A percentile compares a stretch with the other conserved stretches of the same genome.
These are phyloP conservation scores for Myriosclerotinia scirpicola DNA, from an alignment of 2,329 filamentous ascomycete genomes.

Conservation along the genomic window DNA sequence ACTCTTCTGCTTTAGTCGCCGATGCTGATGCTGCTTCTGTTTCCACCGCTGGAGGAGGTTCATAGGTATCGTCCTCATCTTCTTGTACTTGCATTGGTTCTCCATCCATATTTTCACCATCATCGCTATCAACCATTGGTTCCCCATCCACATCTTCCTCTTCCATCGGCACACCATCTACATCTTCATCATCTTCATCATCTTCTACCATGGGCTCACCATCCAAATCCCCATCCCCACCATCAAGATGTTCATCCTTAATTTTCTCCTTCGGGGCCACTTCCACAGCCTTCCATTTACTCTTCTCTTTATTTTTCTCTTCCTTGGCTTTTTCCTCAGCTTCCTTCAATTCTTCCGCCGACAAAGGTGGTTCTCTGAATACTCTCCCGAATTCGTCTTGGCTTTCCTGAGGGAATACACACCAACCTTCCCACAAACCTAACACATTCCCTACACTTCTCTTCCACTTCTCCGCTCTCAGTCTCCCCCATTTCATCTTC, in stretches of 20 bases:
- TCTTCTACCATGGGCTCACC: constrained; percentile 44
- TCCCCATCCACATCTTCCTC: constrained; percentile 53
- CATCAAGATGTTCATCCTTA: constrained; percentile 47
- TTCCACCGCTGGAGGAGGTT: background rate
- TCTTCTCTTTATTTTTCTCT: constrained; percentile 37
- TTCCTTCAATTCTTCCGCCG: constrained; percentile 42
- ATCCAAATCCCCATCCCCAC: constrained; percentile 51
- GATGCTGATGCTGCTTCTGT: background rate
- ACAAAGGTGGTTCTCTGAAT: constrained; percentile 70
- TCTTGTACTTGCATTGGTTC: constrained; percentile 35
- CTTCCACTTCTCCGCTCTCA: constrained; percentile 67
- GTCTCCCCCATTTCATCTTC: constrained; percentile 63
- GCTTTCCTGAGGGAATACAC: constrained; percentile 69
- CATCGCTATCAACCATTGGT: constrained; percentile 48
- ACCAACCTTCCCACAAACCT: constrained; percentile 65
- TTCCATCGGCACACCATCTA: constrained; percentile 46
- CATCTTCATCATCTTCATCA: constrained; percentile 45
- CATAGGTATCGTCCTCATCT: constrained; percentile 5
- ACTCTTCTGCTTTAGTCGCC: background rate
- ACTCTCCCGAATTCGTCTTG: constrained; percentile 68
- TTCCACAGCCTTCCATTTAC: constrained; percentile 44
- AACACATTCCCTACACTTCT: constrained; percentile 57
- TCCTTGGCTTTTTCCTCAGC: constrained; percentile 39
- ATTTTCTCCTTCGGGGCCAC: constrained; percentile 48
- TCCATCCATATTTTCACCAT: constrained; percentile 44